Conservation (phyloP, 73 alveolate species). For the Stentor roeselii region DNA sequence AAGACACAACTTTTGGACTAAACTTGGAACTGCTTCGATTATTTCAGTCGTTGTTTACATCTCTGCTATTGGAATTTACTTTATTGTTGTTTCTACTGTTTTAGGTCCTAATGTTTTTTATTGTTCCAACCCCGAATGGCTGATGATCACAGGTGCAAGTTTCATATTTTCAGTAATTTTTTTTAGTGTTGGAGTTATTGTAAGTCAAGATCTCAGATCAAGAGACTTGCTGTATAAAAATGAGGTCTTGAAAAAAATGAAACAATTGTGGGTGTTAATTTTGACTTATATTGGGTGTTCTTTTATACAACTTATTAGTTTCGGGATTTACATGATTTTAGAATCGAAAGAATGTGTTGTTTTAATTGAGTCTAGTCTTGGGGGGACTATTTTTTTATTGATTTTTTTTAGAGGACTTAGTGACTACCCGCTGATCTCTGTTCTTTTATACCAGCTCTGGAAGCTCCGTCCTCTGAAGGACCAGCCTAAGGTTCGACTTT, state of each 20-base stretch:
- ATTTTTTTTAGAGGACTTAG: too few species aligned
- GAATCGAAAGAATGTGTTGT: not conserved
- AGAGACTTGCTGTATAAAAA: not conserved
- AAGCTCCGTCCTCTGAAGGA: too few species aligned
- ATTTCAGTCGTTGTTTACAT: not conserved
- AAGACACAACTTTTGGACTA: not conserved
- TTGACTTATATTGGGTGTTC: not conserved
- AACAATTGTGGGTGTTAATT: not conserved
- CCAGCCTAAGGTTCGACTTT: too few species aligned
- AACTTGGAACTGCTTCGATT: not conserved
- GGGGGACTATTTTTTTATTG: not conserved
- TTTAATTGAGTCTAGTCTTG: not conserved
- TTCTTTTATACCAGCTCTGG: not conserved
- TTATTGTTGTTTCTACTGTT: not conserved
- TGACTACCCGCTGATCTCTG: not conserved
- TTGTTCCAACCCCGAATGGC: not conserved
- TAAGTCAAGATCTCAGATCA: not conserved
- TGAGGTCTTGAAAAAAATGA: not conserved
- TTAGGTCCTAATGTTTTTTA: not conserved
- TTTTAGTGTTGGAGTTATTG: not conserved
- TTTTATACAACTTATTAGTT: not conserved
- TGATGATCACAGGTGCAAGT: not conserved
- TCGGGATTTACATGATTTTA: too few species aligned
- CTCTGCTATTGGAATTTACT: not conserved
- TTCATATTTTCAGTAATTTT: not conserved